phyloP scores from a whole-genome alignment of 768 basidiomycete species.

The Mycena haematopus region DNA sequence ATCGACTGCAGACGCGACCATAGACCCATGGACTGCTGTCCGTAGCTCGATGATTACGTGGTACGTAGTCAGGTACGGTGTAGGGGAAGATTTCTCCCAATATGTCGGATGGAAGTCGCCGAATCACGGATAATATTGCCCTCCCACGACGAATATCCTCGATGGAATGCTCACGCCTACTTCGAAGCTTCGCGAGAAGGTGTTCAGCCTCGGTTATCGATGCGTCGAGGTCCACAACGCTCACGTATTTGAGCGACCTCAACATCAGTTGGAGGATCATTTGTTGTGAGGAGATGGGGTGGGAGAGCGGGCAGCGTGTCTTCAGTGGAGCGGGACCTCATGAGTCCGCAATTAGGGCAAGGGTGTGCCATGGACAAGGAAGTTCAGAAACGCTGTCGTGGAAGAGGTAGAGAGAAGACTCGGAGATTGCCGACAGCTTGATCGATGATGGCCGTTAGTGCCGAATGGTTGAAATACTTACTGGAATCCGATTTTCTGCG shows the following conservation, averaged over 20 bases:
- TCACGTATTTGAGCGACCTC: neutral
- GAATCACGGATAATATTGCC: neutral
- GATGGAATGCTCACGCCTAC: neutral
- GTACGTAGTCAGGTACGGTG: neutral
- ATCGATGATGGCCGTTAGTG: too few relatives aligned
- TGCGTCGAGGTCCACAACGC: neutral
- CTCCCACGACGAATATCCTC: neutral
- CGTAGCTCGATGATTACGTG: neutral
- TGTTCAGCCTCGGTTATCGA: neutral
- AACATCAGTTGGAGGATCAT: constrained; percentile 5
- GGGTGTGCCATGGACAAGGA: too few relatives aligned
- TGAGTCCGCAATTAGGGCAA: neutral
- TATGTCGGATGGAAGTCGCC: constrained; percentile 9
- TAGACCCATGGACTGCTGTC: constrained; percentile 13
- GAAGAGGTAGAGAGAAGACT: too few relatives aligned
- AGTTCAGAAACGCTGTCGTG: too few relatives aligned
- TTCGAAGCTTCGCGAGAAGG: neutral
- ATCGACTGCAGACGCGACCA: constrained; percentile 14
- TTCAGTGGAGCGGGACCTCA: neutral
- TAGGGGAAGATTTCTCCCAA: constrained; percentile 4
- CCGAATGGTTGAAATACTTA: too few relatives aligned
- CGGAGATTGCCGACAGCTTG: too few relatives aligned
- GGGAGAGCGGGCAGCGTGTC: neutral
- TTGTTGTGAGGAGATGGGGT: neutral
- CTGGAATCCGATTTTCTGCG: too few relatives aligned